Evolutionary conservation across 805 yeast genomes (phyloP).

Genomic region (Maudiozyma saulgeensis): DNA sequence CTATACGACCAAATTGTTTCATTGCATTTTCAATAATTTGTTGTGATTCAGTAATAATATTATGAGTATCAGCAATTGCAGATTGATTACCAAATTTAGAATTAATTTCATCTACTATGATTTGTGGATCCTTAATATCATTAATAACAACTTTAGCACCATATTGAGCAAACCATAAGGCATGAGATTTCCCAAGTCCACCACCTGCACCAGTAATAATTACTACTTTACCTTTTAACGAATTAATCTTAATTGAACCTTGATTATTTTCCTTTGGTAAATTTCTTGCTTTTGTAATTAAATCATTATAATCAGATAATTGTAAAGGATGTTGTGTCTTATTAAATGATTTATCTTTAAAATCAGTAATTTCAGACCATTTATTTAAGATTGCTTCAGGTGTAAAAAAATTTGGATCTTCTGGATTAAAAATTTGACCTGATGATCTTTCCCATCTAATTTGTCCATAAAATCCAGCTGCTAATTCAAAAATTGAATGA

Average conservation of each 20-base stretch:
- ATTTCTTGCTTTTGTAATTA: conserved; percentile 43
- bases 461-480: conserved; percentile 88
- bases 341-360: conserved; percentile 46
- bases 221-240: conserved; percentile 76
- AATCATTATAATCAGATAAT: conserved; percentile 58
- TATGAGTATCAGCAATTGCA: conserved; percentile 78
- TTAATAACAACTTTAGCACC: conserved; percentile 95
- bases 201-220: conserved; percentile 92
- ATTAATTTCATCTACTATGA: conserved; percentile 64
- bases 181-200: conserved; percentile 89
- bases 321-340: conserved; percentile 58
- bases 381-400: conserved; percentile 73
- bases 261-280: conserved; percentile 48
- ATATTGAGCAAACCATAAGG: conserved; percentile 71
- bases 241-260: conserved; percentile 40
- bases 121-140: conserved; percentile 68
- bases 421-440: conserved; percentile 78
- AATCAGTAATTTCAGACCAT: conserved; percentile 55
- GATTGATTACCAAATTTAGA: conserved; percentile 55
- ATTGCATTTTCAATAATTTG: conserved; percentile 71
- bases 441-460: conserved; percentile 91
- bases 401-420: conserved; percentile 47
- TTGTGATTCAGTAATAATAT: conserved; percentile 67
- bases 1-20: conserved; percentile 70
- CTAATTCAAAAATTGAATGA: conserved; percentile 81